Percentiles rank a stretch among this genome's conserved stretches.
Evolutionary conservation across 2,329 filamentous ascomycete genomes (phyloP).

Genomic region (Neodidymelliopsis sp.): DNA sequence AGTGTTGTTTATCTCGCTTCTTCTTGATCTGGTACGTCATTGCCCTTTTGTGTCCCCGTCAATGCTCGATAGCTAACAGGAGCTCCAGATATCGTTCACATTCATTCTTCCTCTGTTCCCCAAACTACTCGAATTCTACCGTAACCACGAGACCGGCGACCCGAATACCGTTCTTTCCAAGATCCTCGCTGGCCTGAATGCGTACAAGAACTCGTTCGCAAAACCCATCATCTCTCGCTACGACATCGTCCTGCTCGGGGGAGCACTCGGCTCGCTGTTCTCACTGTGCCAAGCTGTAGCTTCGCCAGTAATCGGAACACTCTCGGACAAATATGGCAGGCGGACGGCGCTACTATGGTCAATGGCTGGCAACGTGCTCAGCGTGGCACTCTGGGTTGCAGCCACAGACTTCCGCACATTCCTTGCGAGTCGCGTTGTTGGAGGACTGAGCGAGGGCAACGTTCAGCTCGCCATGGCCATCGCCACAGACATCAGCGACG

Average conservation of each 20-base stretch:
- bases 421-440: conserved; percentile 88
- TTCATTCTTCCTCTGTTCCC: conserved; percentile 98
- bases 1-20: conserved; percentile 86
- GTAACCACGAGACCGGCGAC: conserved; percentile 74
- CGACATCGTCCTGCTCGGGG: conserved; percentile 94
- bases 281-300: conserved; percentile 91
- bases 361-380: conserved; percentile 92
- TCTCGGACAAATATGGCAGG: conserved; percentile 89
- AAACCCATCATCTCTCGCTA: conserved; percentile 94
- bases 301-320: conserved; percentile 85
- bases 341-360: conserved; percentile 86
- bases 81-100: conserved; percentile 88
- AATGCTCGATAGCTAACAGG: conserved; percentile 18
- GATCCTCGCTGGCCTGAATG: conserved; percentile 83
- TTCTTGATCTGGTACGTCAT: conserved; percentile 81
- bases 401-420: conserved; percentile 97
- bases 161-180: conserved; percentile 74
- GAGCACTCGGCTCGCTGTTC: conserved; percentile 92
- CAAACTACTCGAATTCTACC: conserved; percentile 94
- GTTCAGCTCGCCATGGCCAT: conserved; percentile 96
- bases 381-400: conserved; percentile 91
- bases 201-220: conserved; percentile 93
- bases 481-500: conserved; percentile 92
- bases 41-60: conserved; percentile 18
- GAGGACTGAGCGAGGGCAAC: conserved; percentile 94